phyloP scores from a whole-genome alignment of 1,284 basidiomycete genomes.

The Gymnopus androsaceus region DNA sequence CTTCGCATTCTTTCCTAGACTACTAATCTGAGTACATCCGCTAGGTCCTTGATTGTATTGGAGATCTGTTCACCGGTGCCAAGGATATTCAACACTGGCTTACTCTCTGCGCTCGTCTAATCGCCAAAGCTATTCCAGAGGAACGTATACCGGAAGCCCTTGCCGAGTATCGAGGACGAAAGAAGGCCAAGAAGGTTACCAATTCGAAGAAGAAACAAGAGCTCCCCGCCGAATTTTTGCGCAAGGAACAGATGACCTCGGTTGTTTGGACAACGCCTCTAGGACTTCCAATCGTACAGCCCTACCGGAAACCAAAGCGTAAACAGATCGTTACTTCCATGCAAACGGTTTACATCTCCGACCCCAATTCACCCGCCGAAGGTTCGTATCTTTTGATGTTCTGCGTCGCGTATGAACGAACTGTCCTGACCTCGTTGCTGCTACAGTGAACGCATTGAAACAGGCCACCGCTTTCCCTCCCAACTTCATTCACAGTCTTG shows the following conservation, averaged over 20 bases:
- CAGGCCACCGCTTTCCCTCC: conserved; percentile 98
- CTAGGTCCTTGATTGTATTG: conserved; percentile 81
- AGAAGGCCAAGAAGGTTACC: conserved; percentile 18
- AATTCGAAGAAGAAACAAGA: conserved; percentile 12
- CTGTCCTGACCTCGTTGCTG: conserved; percentile 1
- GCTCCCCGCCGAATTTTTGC: conserved; percentile 44
- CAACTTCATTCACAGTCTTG: conserved; percentile 97
- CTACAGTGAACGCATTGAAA: conserved; percentile 77
- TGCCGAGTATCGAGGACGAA: conserved; percentile 28
- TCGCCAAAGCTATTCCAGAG: conserved; percentile 85
- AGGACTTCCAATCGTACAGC: conserved; percentile 94
- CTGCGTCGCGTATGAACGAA: background rate
- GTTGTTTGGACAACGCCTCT: conserved; percentile 97
- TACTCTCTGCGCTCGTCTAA: conserved; percentile 78
- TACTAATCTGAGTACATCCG: conserved; percentile 1
- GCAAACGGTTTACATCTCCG: conserved; percentile 92
- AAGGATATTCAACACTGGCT: conserved; percentile 94
- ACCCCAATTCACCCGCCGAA: conserved; percentile 79
- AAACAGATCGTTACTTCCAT: conserved; percentile 86
- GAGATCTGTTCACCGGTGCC: conserved; percentile 91
- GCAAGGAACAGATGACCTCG: conserved; percentile 92
- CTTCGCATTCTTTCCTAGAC: background rate
- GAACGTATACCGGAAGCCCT: conserved; percentile 66
- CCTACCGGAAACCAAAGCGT: conserved; percentile 84
- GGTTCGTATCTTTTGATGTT: conserved; percentile 38